Evolutionary conservation across 2,329 filamentous ascomycete species (phyloP).

Genomic region (Sarocladium oryzae): DNA sequence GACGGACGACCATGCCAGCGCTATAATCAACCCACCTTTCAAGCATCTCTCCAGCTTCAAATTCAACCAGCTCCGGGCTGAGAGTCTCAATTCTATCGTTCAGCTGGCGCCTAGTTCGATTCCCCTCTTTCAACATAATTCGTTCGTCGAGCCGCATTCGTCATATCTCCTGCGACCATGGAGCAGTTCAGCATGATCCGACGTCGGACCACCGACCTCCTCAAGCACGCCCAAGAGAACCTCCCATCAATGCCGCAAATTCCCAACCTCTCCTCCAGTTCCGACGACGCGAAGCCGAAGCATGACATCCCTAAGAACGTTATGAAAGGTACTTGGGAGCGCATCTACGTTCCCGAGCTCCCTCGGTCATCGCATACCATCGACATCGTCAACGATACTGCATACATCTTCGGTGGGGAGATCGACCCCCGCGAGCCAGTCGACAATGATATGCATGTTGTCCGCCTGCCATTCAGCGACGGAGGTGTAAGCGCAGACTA

Average conservation of each 20-base stretch:
- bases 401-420: slow-evolving; percentile 75
- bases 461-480: slow-evolving; percentile 53
- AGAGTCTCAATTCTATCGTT: slow-evolving; percentile 7
- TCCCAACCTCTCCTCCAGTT: slow-evolving; percentile 28
- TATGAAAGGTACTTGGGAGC: slow-evolving; percentile 55
- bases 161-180: slow-evolving; percentile 28
- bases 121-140: background rate
- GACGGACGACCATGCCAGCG: slow-evolving; percentile 2
- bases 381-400: slow-evolving; percentile 48
- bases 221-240: slow-evolving; percentile 43
- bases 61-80: background rate
- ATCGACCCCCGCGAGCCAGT: slow-evolving; percentile 57
- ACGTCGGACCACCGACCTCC: slow-evolving; percentile 48
- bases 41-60: background rate
- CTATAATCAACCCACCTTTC: background rate
- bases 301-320: slow-evolving; percentile 16
- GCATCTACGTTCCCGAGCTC: slow-evolving; percentile 47
- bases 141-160: background rate
- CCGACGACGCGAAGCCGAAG: background rate
- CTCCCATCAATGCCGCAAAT: slow-evolving; percentile 29
- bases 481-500: slow-evolving; percentile 48
- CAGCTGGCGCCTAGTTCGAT: background rate
- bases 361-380: slow-evolving; percentile 70
- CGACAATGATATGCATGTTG: slow-evolving; percentile 65
- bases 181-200: slow-evolving; percentile 44